phyloP scores from a whole-genome alignment of 805 yeast genomes.

The Lipomyces yamanashiensis region DNA sequence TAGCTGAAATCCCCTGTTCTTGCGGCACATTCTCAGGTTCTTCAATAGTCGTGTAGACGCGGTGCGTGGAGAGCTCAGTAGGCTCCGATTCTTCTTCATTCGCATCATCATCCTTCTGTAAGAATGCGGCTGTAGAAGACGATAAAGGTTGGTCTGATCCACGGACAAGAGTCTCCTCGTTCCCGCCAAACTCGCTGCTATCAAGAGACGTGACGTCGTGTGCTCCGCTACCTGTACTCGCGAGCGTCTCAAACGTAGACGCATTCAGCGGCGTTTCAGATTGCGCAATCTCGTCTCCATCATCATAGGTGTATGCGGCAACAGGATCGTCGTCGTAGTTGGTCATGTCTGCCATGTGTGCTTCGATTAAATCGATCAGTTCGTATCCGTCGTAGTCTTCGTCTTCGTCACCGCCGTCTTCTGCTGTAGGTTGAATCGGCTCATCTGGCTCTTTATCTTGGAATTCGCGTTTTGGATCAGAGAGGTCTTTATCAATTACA shows the following conservation, averaged over 20 bases:
- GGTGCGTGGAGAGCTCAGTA: too few species aligned
- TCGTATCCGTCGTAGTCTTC: conserved; percentile 24
- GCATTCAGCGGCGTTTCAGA: conserved; percentile 5
- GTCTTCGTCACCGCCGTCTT: background rate
- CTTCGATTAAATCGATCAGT: conserved; percentile 22
- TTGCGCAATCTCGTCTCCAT: background rate
- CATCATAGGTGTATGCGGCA: background rate
- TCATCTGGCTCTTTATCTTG: background rate
- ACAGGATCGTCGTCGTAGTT: background rate
- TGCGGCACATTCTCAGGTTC: background rate
- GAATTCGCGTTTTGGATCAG: background rate
- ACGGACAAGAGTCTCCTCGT: background rate
- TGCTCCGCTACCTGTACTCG: background rate
- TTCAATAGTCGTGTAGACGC: too few species aligned
- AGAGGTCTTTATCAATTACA: background rate
- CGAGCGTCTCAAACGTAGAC: conserved; percentile 5
- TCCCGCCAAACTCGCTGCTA: conserved; percentile 4
- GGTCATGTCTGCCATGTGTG: conserved; percentile 22
- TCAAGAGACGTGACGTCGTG: conserved; percentile 1
- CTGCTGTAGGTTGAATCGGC: background rate
- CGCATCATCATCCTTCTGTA: background rate
- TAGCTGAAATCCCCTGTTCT: too few species aligned
- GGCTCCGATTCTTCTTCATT: background rate
- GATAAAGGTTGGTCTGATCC: background rate
- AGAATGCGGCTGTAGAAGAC: too few species aligned